Conservation (phyloP, 495 filamentous ascomycete species). For the Penicillium subrubescens region DNA sequence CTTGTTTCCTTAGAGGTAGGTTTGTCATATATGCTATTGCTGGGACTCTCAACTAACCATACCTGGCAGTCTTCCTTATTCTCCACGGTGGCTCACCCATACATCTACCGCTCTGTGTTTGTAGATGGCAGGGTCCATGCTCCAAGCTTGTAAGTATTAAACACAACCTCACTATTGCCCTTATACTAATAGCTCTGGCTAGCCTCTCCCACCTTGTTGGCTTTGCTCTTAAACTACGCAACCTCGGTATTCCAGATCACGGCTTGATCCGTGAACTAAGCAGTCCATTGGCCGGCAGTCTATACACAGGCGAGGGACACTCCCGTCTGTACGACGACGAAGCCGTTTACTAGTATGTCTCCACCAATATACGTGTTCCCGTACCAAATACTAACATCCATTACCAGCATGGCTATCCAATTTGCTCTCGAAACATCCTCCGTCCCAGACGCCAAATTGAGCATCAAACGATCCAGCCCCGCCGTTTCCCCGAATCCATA, state of each 20-base stretch:
- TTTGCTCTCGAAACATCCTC: conserved; percentile 83
- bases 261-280: conserved; percentile 91
- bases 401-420: conserved; percentile 70
- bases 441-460: conserved; percentile 54
- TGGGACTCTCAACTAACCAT: conserved; percentile 15
- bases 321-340: conserved; percentile 89
- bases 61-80: conserved; percentile 74
- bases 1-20: conserved; percentile 84
- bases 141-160: conserved; percentile 72
- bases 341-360: conserved; percentile 79
- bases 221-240: conserved; percentile 89
- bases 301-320: conserved; percentile 92
- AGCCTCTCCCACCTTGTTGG: conserved; percentile 87
- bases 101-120: conserved; percentile 91
- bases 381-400: conserved; percentile 23
- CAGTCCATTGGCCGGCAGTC: conserved; percentile 81
- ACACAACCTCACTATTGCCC: not conserved
- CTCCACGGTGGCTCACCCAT: conserved; percentile 79
- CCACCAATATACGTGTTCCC: not conserved
- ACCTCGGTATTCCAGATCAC: conserved; percentile 88
- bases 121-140: conserved; percentile 92
- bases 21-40: not conserved
- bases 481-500: conserved; percentile 72
- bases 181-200: conserved; percentile 10
- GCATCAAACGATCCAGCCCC: conserved; percentile 52